Evolutionary conservation across 1,139 yeast species (phyloP), one percentile per base, ranked within the genome.

Genomic region (Pichia sp.): DNA sequence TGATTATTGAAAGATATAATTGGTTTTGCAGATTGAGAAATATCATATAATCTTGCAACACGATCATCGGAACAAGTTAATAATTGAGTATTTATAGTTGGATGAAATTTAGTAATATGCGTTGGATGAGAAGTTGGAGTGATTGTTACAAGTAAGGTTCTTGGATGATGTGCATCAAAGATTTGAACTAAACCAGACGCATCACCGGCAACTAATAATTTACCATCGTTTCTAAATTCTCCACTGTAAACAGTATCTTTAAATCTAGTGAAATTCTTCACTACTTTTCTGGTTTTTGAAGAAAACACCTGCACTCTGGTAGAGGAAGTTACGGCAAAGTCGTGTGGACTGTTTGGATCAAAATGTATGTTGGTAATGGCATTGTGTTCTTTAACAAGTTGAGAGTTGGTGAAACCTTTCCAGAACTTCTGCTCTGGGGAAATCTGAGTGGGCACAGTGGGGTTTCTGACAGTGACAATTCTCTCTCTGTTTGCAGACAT

Each of bases 371-470:
- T 94, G 31, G 84, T 80, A 41, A 93, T 87, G 24, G 96, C 86
- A 60, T 86, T 88, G 64, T 86, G 91, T 63, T 93, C 98, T 63
- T 91, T 91, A 37, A 89, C 89, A 37, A 91, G 70, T 57, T 89
- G 89, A 1, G 97, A 93, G 51, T 78, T 83, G 33, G 76, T 69
- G 57, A 76, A 82, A 13, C 89, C 88, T 54, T 94, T 72, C 98
- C 98, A 93, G 65, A 86, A 91, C 53, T 93, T 71, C 59, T 88
- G 95, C 55, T 91, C 98, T 1, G 97, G 91, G 0, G 96, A 88
- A 4, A 91, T 81, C 54, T 84, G 89, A 13, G 78, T 76, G 11
- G 96, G 95, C 15, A 80, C 67, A 1, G 86, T 79, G 3, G 96
- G 86, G 52, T 78, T 78, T 60, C 88, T 73, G 31, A 73, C 75